Base-by-base conservation (phyloP, 164 flowering plant species). In the Chimonanthus praecox region DNA sequence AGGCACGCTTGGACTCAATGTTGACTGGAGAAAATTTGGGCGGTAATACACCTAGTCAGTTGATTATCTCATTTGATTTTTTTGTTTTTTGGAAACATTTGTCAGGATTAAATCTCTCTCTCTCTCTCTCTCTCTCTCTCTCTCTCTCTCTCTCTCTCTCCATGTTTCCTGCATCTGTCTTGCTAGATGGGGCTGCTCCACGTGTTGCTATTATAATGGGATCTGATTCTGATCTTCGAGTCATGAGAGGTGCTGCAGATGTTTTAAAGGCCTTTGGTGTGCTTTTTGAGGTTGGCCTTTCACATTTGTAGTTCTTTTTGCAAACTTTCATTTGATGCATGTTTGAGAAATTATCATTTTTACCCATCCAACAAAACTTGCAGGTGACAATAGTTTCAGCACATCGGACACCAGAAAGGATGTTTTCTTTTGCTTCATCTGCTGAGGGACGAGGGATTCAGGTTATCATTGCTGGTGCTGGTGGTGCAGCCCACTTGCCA, bases 401-500 rank as follows among this genome's bases (percentile, higher is more conserved):
- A 20, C 99, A 95, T 70, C 89, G 99, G 58, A 95, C 99, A 16
- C 97, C 99, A 21, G 97, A 93, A 54, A 68, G 89, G 84, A 92
- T 93, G 97, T 86, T 82, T 79, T 77, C 91, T 48, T 95, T 91
- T 83, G 99, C 99, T 47, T 71, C 73, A 8, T 83, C 94, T 82
- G 97, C 99, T 73, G 78, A 68, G 68, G 88, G 86, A 74, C 87
- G 91, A 79, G 98, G 99, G 63, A 67, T 92, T 78, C 89, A 88
- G 75, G 76, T 93, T 71, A 91, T 95, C 74, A 90, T 95, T 81
- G 99, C 99, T 73, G 99, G 99, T 75, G 99, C 99, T 77, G 99
- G 99, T 78, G 99, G 98, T 79, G 98, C 96, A 64, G 98, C 98
- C 45, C 98, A 94, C 83, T 83, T 94, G 80, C 98, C 98, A 85